These are phyloP conservation scores for Suzukiozyma palmioleophila DNA, from an alignment of 1,139 yeast genomes.

Conservation along the genomic window DNA sequence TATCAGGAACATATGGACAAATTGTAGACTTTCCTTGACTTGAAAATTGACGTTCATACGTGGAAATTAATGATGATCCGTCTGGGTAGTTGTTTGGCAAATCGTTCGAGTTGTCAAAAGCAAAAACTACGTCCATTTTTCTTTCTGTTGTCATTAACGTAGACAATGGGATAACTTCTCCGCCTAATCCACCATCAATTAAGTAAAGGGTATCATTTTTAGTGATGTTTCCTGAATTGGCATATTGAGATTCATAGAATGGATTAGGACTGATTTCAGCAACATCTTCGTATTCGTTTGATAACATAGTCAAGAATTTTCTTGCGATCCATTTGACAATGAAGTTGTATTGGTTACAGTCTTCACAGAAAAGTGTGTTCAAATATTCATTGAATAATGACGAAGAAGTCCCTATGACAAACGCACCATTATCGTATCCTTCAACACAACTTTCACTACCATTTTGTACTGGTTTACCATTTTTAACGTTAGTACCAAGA, in stretches of 20 bases:
- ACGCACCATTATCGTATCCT: conserved; percentile 76
- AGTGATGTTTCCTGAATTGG: conserved; percentile 27
- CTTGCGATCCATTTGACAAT: conserved; percentile 45
- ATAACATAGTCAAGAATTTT: conserved; percentile 41
- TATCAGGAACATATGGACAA: conserved; percentile 80
- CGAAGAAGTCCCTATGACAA: conserved; percentile 71
- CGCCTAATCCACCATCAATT: conserved; percentile 42
- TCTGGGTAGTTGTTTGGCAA: conserved; percentile 26
- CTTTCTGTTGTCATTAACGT: conserved; percentile 34
- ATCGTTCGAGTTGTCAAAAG: conserved; percentile 36
- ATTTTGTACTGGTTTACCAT: conserved; percentile 22
- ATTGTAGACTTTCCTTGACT: conserved; percentile 52
- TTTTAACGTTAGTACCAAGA: conserved; percentile 28
- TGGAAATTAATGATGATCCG: conserved; percentile 26
- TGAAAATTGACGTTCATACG: conserved; percentile 64
- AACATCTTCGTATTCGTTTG: conserved; percentile 33
- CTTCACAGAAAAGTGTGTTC: conserved; percentile 49
- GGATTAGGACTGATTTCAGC: conserved; percentile 49
- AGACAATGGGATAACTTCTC: conserved; percentile 34
- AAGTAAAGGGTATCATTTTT: conserved; percentile 31
- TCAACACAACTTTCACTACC: conserved; percentile 39
- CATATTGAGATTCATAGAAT: conserved; percentile 42
- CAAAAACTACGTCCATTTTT: conserved; percentile 33
- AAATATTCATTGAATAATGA: conserved; percentile 71
- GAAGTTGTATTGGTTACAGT: conserved; percentile 42